Evolutionary conservation across 2,329 filamentous ascomycete genomes (phyloP).

Genomic region (Tolypocladium nubicola): DNA sequence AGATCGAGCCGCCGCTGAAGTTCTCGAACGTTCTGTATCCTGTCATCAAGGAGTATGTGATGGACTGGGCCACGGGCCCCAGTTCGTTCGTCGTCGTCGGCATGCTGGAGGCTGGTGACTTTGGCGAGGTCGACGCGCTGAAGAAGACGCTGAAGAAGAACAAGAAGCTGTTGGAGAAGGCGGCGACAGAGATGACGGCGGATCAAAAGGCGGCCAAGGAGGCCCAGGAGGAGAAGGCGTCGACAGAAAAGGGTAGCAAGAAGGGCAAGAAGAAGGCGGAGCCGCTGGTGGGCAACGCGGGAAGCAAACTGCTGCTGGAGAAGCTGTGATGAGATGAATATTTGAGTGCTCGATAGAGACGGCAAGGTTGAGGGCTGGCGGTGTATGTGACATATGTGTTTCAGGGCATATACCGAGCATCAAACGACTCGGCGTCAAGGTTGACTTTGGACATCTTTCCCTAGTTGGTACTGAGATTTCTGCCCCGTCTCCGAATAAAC

Average conservation of each 20-base stretch:
- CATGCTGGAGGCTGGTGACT: constrained; percentile 65
- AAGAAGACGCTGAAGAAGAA: constrained; percentile 61
- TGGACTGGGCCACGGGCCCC: constrained; percentile 77
- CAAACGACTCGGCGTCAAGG: constrained; percentile 1
- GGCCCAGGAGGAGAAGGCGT: constrained; percentile 33
- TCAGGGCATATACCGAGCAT: background rate
- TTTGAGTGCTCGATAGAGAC: constrained; percentile 5
- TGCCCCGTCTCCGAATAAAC: background rate
- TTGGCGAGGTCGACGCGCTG: constrained; percentile 55
- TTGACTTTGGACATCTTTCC: background rate
- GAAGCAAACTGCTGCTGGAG: constrained; percentile 49
- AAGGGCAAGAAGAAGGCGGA: constrained; percentile 31
- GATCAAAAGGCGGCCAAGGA: constrained; percentile 42
- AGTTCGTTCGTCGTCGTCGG: constrained; percentile 81
- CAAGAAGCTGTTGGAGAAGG: constrained; percentile 59
- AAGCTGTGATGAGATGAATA: constrained; percentile 29
- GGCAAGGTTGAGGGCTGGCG: background rate
- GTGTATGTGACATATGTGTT: background rate
- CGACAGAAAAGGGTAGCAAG: constrained; percentile 30
- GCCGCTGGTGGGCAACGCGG: constrained; percentile 47
- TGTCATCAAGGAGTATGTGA: constrained; percentile 61
- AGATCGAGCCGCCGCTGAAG: constrained; percentile 63
- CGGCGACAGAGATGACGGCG: constrained; percentile 47
- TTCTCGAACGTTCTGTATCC: constrained; percentile 79
- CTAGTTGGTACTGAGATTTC: background rate